Evolutionary conservation across 768 basidiomycete species (phyloP).

Genomic region (Leccinum disarticulatum): DNA sequence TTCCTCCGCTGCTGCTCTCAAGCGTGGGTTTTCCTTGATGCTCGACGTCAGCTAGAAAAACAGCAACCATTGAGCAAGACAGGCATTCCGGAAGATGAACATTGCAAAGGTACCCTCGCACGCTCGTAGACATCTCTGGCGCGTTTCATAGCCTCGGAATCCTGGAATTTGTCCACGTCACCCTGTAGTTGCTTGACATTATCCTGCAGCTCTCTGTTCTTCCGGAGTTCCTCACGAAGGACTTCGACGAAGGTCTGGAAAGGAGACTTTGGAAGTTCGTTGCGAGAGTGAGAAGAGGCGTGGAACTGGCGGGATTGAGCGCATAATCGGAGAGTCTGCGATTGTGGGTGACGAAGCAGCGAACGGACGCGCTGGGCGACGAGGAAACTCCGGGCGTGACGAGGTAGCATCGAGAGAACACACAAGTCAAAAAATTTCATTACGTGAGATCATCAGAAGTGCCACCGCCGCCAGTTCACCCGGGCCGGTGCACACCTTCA

Average conservation of each 20-base stretch:
- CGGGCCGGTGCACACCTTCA: too few species aligned
- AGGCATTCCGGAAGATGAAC: neutral
- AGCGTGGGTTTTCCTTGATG: conserved; percentile 92
- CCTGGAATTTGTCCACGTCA: conserved; percentile 96
- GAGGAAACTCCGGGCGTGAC: conserved; percentile 44
- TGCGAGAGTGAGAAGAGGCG: conserved; percentile 57
- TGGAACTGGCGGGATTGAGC: conserved; percentile 48
- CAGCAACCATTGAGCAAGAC: conserved; percentile 6
- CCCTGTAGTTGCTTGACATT: conserved; percentile 97
- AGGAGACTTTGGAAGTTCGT: conserved; percentile 84
- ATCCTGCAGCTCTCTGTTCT: conserved; percentile 93
- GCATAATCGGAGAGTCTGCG: conserved; percentile 29
- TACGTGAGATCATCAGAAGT: conserved; percentile 3
- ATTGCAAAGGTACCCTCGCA: conserved; percentile 67
- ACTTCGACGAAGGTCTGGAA: conserved; percentile 97
- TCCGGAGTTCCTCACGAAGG: conserved; percentile 86
- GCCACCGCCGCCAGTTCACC: too few species aligned
- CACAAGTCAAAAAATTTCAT: conserved; percentile 11
- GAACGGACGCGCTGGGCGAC: conserved; percentile 29
- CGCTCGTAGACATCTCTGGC: conserved; percentile 92
- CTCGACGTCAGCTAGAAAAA: conserved; percentile 77
- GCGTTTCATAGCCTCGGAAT: conserved; percentile 92
- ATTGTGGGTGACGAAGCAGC: conserved; percentile 12
- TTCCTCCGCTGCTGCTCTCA: conserved; percentile 92
- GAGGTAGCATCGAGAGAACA: conserved; percentile 41